phyloP scores from a whole-genome alignment of 805 yeast species.

The Metschnikowia amazonensis region DNA sequence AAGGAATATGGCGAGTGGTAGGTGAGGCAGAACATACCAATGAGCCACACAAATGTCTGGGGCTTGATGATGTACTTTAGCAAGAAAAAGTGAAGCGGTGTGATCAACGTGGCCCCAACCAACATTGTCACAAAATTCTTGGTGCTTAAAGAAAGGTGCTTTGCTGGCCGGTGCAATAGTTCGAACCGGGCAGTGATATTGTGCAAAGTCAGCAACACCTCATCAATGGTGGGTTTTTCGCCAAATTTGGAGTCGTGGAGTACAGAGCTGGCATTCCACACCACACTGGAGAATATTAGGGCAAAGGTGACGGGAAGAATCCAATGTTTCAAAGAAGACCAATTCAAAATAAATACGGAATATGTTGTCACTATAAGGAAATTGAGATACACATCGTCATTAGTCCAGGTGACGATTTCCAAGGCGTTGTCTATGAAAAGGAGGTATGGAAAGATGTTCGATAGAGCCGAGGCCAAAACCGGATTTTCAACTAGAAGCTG shows the following conservation, averaged over 20 bases:
- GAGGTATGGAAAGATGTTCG: constrained; percentile 46
- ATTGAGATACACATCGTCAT: constrained; percentile 46
- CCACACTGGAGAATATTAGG: constrained; percentile 35
- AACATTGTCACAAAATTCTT: constrained; percentile 29
- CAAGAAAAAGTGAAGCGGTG: constrained; percentile 44
- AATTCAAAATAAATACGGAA: constrained; percentile 37
- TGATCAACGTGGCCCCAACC: constrained; percentile 29
- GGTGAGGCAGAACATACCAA: constrained; percentile 37
- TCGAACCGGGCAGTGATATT: constrained; percentile 44
- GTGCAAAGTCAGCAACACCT: constrained; percentile 44
- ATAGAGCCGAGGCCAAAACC: constrained; percentile 42
- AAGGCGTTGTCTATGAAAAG: constrained; percentile 42
- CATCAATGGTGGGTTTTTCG: constrained; percentile 51
- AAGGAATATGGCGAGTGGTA: constrained; percentile 49
- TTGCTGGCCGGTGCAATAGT: constrained; percentile 38
- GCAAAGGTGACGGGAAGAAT: constrained; percentile 39
- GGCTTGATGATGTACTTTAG: constrained; percentile 31
- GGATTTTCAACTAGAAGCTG: constrained; percentile 43
- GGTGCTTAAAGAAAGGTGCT: constrained; percentile 24
- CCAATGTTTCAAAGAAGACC: constrained; percentile 36
- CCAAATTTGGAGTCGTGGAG: constrained; percentile 39
- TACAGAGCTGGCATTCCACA: constrained; percentile 45
- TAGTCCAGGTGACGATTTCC: constrained; percentile 53
- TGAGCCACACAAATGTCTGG: constrained; percentile 31
- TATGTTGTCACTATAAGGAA: constrained; percentile 39